These are phyloP conservation scores for Solanum appendiculatum DNA, from an alignment of 257 asterid species.

Conservation along the genomic window DNA sequence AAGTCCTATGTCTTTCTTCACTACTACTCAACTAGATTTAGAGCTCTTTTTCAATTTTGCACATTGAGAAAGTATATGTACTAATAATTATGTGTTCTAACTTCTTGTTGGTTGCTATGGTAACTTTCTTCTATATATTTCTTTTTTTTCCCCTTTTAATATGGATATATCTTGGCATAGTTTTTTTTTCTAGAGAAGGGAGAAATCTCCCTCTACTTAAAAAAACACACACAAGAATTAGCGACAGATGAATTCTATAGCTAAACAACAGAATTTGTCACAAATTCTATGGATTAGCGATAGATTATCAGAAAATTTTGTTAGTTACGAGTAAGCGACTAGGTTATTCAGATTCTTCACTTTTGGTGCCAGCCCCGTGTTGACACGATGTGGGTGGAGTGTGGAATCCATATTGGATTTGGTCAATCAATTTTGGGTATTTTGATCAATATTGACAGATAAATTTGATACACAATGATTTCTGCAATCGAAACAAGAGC, in stretches of 20 bases:
- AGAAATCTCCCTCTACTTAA: neutral
- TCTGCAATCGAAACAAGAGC: neutral
- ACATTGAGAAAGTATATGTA: conserved; percentile 29
- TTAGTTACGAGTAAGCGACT: neutral
- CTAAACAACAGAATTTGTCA: neutral
- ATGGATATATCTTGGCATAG: neutral
- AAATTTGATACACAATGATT: neutral
- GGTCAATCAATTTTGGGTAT: neutral
- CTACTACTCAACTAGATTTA: conserved; percentile 44
- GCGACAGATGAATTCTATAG: neutral
- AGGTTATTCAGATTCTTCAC: neutral
- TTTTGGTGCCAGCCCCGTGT: neutral
- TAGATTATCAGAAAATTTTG: neutral
- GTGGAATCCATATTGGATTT: neutral
- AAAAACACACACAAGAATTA: neutral
- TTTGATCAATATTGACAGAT: neutral
- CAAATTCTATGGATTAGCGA: neutral
- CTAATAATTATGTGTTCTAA: neutral
- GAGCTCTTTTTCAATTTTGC: conserved; percentile 59
- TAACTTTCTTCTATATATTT: neutral
- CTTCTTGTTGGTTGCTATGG: neutral
- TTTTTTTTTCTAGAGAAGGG: neutral
- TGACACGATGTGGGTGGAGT: neutral
- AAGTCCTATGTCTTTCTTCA: conserved; percentile 31
- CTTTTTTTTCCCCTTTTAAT: neutral